Evolutionary conservation across 148 eudicot species (phyloP).

Genomic region (Silene latifolia): DNA sequence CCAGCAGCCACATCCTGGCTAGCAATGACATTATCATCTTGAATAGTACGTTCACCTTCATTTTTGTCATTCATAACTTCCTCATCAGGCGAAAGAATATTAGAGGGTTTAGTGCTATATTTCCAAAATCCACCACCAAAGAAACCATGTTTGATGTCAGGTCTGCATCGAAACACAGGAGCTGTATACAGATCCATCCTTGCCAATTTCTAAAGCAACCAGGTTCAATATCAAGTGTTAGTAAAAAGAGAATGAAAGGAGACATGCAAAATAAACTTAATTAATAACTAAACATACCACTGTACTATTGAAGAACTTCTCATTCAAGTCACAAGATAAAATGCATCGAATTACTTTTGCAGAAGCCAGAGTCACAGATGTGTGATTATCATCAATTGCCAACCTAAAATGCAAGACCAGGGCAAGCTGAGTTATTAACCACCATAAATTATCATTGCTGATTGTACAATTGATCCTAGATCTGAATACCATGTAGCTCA

Average conservation of each 20-base stretch:
- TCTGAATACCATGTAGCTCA: not conserved
- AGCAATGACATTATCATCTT: slow-evolving; percentile 80
- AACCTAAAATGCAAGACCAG: slow-evolving; percentile 43
- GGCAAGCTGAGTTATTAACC: not conserved
- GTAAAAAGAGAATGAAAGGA: not conserved
- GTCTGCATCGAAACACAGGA: slow-evolving; percentile 86
- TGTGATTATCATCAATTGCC: slow-evolving; percentile 87
- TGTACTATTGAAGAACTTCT: slow-evolving; percentile 46
- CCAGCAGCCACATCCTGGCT: slow-evolving; percentile 91
- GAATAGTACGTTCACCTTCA: slow-evolving; percentile 73
- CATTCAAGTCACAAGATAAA: slow-evolving; percentile 68
- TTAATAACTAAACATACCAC: slow-evolving; percentile 19
- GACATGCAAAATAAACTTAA: not conserved
- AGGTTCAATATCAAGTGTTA: not conserved
- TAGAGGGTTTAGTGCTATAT: slow-evolving; percentile 77
- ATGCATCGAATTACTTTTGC: slow-evolving; percentile 68
- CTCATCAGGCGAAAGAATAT: slow-evolving; percentile 44
- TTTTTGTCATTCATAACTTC: slow-evolving; percentile 31
- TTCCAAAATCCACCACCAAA: slow-evolving; percentile 96
- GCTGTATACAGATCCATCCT: slow-evolving; percentile 58
- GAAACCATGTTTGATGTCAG: slow-evolving; percentile 67
- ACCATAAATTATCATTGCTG: not conserved
- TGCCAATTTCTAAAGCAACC: slow-evolving; percentile 51
- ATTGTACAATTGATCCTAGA: not conserved
- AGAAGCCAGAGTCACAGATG: slow-evolving; percentile 75